Conservation (phyloP, 2,329 filamentous ascomycete species). For the Neoarthrinium moseri region DNA sequence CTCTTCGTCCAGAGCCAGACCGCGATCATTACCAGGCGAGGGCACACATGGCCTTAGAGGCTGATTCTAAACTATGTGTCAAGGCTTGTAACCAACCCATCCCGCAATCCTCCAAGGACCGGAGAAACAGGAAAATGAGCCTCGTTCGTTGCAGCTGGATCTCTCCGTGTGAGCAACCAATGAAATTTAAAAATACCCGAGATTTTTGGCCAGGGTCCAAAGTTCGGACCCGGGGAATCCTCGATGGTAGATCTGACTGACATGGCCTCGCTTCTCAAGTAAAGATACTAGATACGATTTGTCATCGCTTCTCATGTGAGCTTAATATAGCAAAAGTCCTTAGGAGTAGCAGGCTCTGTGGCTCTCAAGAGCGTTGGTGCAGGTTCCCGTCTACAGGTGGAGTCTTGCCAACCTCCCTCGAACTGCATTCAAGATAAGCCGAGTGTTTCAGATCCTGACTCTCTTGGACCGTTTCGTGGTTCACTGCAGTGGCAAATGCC, state of each 20-base stretch:
- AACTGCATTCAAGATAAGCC: too few species aligned
- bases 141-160: constrained; percentile 12
- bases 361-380: constrained; percentile 32
- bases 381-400: constrained; percentile 35
- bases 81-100: not conserved
- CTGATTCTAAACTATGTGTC: not conserved
- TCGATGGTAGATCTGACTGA: constrained; percentile 11
- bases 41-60: not conserved
- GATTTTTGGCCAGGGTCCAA: constrained; percentile 17
- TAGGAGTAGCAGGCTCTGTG: constrained; percentile 10
- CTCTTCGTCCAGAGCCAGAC: not conserved
- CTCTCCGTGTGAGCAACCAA: constrained; percentile 15
- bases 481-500: constrained; percentile 14
- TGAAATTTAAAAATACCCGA: constrained; percentile 22
- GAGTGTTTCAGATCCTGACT: constrained; percentile 22
- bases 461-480: constrained; percentile 16
- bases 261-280: constrained; percentile 10
- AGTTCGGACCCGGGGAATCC: constrained; percentile 13
- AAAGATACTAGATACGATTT: constrained; percentile 14
- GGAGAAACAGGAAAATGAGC: too few species aligned
- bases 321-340: constrained; percentile 25
- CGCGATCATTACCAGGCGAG: not conserved
- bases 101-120: not conserved
- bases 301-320: constrained; percentile 28
- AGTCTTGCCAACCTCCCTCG: constrained; percentile 18